phyloP scores from a whole-genome alignment of 352 stramenopile genomes.

The Pythium rhizo-oryzae region DNA sequence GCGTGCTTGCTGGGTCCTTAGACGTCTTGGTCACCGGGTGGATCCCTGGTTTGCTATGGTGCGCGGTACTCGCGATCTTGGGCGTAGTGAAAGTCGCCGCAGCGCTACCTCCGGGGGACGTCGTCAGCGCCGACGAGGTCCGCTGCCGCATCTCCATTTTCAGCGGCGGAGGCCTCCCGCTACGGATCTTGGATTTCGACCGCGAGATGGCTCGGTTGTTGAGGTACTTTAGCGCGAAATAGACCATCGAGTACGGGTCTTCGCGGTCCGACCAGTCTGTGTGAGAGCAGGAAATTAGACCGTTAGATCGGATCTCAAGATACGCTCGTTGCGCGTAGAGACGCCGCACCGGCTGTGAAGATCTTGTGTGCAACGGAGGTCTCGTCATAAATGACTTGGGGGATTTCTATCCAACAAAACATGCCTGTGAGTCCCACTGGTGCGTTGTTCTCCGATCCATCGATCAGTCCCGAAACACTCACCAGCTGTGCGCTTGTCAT shows the following conservation, averaged over 20 bases:
- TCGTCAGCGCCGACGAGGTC: background rate
- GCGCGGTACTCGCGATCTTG: background rate
- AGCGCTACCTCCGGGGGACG: background rate
- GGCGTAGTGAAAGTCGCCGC: background rate
- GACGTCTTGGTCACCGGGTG: conserved; percentile 16
- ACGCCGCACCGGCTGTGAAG: conserved; percentile 59
- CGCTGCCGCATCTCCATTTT: conserved; percentile 26
- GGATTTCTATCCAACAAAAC: conserved; percentile 42
- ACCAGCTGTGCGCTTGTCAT: conserved; percentile 56
- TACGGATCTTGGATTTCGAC: background rate
- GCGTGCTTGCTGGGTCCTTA: background rate
- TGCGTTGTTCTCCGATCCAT: background rate
- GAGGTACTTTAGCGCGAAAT: conserved; percentile 45
- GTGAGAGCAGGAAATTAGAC: background rate
- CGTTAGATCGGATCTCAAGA: background rate
- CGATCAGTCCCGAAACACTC: conserved; percentile 13
- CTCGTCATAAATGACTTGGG: conserved; percentile 55
- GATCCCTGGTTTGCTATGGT: conserved; percentile 3
- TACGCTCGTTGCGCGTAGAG: background rate
- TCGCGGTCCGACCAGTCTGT: conserved; percentile 56
- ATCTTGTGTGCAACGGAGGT: conserved; percentile 65
- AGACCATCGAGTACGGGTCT: conserved; percentile 58
- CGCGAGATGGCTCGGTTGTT: conserved; percentile 6
- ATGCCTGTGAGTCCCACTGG: too few species aligned
- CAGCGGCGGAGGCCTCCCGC: conserved; percentile 3